Percentiles rank a stretch among this genome's conserved stretches.
Conservation (phyloP, 352 stramenopile species). For the Pythium oligandrum region DNA sequence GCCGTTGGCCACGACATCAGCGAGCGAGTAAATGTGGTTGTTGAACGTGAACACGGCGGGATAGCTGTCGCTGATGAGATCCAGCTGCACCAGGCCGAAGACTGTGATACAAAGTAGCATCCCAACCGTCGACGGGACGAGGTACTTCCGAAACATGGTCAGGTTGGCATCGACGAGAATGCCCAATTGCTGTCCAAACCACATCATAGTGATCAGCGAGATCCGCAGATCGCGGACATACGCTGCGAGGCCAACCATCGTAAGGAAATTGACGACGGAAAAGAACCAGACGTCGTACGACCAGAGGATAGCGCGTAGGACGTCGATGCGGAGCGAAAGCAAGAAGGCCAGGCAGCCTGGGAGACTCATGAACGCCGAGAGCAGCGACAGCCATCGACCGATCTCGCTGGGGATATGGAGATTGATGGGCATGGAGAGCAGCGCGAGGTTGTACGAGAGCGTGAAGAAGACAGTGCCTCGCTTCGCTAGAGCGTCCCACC, state of each 20-base stretch:
- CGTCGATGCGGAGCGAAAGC: slow-evolving; percentile 18
- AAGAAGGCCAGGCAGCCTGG: slow-evolving; percentile 1
- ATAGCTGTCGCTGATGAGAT: neutral
- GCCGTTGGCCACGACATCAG: slow-evolving; percentile 1
- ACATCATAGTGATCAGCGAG: no score
- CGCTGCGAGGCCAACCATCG: neutral
- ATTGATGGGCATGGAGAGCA: no score
- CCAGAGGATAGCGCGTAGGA: slow-evolving; percentile 12
- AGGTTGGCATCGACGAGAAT: no score
- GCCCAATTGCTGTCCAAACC: no score
- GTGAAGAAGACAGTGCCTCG: no score
- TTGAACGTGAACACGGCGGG: neutral
- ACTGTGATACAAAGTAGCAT: no score
- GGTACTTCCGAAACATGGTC: no score
- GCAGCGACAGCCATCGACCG: no score
- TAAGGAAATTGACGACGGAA: slow-evolving; percentile 13
- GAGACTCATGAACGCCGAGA: neutral
- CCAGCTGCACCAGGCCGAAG: neutral
- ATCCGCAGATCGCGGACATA: no score
- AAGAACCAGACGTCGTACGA: slow-evolving; percentile 35
- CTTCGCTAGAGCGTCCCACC: no score
- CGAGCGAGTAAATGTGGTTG: slow-evolving; percentile 10
- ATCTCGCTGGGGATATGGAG: no score
- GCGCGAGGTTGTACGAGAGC: no score
- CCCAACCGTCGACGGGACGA: slow-evolving; percentile 4